These are phyloP conservation scores for Pneumocystis carinii DNA, from an alignment of 1,139 yeast genomes.

Conservation along the genomic window DNA sequence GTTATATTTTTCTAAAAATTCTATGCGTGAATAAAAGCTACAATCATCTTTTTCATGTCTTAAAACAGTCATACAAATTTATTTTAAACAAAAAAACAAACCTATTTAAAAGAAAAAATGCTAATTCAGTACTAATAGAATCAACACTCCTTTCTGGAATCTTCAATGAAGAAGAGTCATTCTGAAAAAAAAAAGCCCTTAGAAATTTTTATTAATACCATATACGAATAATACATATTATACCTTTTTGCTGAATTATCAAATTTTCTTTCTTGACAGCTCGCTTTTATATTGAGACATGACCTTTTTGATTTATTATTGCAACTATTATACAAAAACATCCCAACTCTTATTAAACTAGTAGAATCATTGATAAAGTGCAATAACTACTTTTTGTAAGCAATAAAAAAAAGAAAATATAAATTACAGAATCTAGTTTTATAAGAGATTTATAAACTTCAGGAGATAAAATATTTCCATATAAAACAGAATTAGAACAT, in stretches of 20 bases:
- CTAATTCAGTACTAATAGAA: background rate
- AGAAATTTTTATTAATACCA: background rate
- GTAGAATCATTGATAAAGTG: background rate
- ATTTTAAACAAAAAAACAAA: background rate
- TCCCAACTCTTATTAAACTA: background rate
- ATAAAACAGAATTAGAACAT: background rate
- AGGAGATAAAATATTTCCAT: slow-evolving; percentile 20
- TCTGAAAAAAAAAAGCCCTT: background rate
- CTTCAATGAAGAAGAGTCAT: background rate
- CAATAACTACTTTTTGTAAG: background rate
- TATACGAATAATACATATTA: background rate
- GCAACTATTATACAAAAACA: background rate
- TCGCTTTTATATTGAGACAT: background rate
- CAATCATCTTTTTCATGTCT: background rate
- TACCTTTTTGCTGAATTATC: background rate
- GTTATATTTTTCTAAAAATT: background rate
- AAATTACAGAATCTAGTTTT: slow-evolving; percentile 17
- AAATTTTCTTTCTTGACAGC: background rate
- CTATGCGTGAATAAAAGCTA: background rate
- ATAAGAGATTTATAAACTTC: slow-evolving; percentile 22
- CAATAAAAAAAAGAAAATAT: background rate
- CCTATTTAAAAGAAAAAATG: background rate
- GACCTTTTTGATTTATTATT: background rate
- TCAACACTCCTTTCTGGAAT: background rate
- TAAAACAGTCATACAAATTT: background rate